Base-by-base conservation (phyloP, 2,329 filamentous ascomycete genomes). In the Cladosporium sp. region DNA sequence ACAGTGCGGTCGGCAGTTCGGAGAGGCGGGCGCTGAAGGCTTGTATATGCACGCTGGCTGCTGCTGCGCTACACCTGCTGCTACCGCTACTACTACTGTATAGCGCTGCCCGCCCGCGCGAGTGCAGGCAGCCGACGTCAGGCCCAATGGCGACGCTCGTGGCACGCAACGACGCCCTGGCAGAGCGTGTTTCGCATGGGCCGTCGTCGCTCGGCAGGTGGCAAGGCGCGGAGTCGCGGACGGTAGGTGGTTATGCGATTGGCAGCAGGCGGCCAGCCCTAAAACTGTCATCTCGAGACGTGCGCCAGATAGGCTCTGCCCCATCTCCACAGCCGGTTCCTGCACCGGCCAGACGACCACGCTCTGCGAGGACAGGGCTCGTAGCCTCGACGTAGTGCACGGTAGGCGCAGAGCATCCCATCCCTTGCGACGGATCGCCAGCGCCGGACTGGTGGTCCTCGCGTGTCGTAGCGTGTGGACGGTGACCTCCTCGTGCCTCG, bases 311-410 rank as follows among this genome's bases (percentile, higher is more conserved):
- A 51, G 55, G 39, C 47, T 59, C 47, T 34, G 36, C 38, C 37
- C 47, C 56, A 51, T 59, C 56, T 59, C 56, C 56, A 37, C 50
- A 59, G 22, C 43, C 45, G 56, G 47, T 59, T 42, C 47, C 56
- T 52, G 56, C 56, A 59, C 56, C 56, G 56, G 47, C 56, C 56
- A 51, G 25, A 43, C 54, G 37, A 49, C 54, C 30, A 49, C 34
- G 51, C 37, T 38, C 19, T 25, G 38, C 37, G 43, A n/a, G 43
- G 20, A 25, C 30, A 9, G 30, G 30, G 30, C 30, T 25, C 25
- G 25, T 25, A 25, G 11, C 8, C 30, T 20, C 47, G 47, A 51
- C 15, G 7, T 14, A 19, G n/a, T 15, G 17, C 20, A 19, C 47
- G 47, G 30, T 12, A 12, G 30, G 30, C 11, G 30, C 8, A 8